Evolutionary conservation across 2,329 filamentous ascomycete genomes (phyloP).

Genomic region (Colletotrichum noveboracense): DNA sequence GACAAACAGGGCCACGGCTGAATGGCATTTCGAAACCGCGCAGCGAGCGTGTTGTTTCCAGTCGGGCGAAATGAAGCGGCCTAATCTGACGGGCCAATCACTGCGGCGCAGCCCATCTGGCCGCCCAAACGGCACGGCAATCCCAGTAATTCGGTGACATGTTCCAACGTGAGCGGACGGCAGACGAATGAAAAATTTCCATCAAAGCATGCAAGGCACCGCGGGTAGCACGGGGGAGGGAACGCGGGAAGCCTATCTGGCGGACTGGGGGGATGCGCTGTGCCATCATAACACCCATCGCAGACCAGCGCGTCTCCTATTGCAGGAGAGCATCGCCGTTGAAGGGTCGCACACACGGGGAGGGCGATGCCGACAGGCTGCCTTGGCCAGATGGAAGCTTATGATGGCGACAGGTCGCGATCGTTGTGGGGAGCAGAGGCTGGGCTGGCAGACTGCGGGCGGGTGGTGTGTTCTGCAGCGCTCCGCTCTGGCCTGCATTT

Average conservation of each 20-base stretch:
- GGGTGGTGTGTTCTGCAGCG: neutral
- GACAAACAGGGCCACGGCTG: conserved; percentile 5
- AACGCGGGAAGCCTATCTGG: conserved; percentile 16
- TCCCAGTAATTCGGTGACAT: conserved; percentile 14
- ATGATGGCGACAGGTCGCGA: neutral
- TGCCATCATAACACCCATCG: conserved; percentile 4
- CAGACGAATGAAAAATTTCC: neutral
- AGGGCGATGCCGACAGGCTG: conserved; percentile 4
- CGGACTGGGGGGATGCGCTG: conserved; percentile 7
- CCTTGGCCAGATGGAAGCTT: neutral
- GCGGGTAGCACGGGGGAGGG: neutral
- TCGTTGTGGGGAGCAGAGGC: neutral
- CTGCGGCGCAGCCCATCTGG: neutral
- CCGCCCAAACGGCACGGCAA: neutral
- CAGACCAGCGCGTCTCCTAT: neutral
- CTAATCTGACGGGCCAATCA: conserved; percentile 4
- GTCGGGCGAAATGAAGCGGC: neutral
- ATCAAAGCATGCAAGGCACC: conserved; percentile 20
- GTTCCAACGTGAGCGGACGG: conserved; percentile 19
- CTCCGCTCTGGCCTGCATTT: neutral
- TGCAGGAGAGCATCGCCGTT: conserved; percentile 2
- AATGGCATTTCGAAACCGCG: conserved; percentile 6
- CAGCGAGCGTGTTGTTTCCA: conserved; percentile 7
- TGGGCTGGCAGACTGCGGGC: neutral
- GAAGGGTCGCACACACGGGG: conserved; percentile 2